Base-by-base conservation (phyloP, 371 early-diverging fungal species). In the Funneliformis caledonium region DNA sequence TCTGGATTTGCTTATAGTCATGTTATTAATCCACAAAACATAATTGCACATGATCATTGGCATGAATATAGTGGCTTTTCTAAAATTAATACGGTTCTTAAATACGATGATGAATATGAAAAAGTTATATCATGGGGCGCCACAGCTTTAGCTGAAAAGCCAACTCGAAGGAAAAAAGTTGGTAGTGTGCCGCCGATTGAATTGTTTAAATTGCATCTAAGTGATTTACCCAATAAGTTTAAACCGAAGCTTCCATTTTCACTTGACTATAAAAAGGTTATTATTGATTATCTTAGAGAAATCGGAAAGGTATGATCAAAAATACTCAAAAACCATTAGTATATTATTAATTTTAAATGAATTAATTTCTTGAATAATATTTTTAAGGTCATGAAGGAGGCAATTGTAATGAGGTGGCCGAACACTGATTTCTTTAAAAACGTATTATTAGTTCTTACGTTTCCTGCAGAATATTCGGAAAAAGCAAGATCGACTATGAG, bases 231-330 rank as follows among this genome's bases (percentile, higher is more conserved):
- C 6, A 52, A 56, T 26, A 1, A 47, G 16, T n/a, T 47, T 65
- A 78, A 8, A 50, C 78, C 78, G 4, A 0, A 9, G 6, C 26
- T 78, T n/a, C 78, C 78, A n/a, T 7, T 14, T 6, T 62, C 45
- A 61, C 42, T 78, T 11, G 31, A 78, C 50, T 67, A 31, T 45
- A 67, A 48, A 47, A 67, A 47, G n/a, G 67, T 67, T 12, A 78
- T 78, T 3, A 67, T 50, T 48, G 78, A 78, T 67, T 78, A 65
- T 78, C 67, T 78, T 48, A 16, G 31, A 43, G 47, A 78, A 48
- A 65, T 78, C 16, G 61, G 47, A 31, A 67, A 65, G 62, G 19
- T 26, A 47, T 76, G 11, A 48, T 10, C 11, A 7, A 48, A 48
- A 48, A 26, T 26, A 0, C 26, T 1, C 11, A 4, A 48, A 10